Base-by-base conservation (phyloP, 2,329 filamentous ascomycete species). In the Aspergillus floridensis region DNA sequence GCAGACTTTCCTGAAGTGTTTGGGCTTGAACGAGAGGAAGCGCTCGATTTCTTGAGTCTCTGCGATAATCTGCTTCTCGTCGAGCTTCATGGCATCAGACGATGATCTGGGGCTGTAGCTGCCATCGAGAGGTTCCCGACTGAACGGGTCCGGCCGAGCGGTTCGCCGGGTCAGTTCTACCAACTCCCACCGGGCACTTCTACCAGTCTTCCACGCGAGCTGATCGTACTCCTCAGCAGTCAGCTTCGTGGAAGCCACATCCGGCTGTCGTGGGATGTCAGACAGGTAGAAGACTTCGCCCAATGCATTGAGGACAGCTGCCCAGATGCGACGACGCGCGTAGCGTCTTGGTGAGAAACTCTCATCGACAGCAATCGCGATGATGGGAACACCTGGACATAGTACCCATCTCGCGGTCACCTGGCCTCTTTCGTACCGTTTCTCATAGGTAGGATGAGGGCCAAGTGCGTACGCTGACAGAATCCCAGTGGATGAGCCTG, bases 351-450 rank as follows among this genome's bases (percentile, higher is more conserved):
- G 74, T 52, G 84, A 93, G 74, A 92, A 95, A 55, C 86, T 86
- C 29, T 96, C 92, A 68, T 99, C 95, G 6, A 96, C 85, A 49
- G 86, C 86, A 61, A 99, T 86, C 1, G 87, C 85, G 56, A 97
- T 84, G 62, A 99, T 95, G 0, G 95, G 95, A 3, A 98, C 92
- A 46, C 95, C 95, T 2, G 95, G 95, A 70, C 92, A 92, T 12
- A 98, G 80, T 10, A 91, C 87, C 93, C 93, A 98, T 65, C 89
- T 90, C 35, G 91, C 90, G 44, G 91, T 96, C 65, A 95, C 83
- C 68, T 96, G 89, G 4, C 92, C 92, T 46, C 86, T 86, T 41
- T 83, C 81, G 63, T 88, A 86, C 58, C 88, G 84, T 56, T 86
- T 81, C 54, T 86, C 79, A 53, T 88, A 85, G 24, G 85, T 73